Conservation (phyloP, 2,329 filamentous ascomycete genomes). For the Aschersonia sp. region DNA sequence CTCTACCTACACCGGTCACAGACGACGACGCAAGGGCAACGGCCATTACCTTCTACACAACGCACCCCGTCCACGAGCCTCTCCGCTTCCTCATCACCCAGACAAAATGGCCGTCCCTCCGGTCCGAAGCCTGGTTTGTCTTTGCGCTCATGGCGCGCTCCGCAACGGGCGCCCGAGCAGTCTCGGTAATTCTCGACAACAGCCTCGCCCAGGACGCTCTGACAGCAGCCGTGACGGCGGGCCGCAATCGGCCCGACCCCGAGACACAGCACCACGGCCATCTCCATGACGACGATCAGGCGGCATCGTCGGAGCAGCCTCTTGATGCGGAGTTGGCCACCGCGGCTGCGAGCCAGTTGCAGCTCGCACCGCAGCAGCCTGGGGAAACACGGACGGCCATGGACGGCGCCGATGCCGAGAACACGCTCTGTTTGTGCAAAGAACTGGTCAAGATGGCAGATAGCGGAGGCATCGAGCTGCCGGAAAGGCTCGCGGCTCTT, state of each 20-base stretch:
- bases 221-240: too few relatives aligned
- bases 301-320: too few relatives aligned
- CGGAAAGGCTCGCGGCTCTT: conserved; percentile 15
- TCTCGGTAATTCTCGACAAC: conserved; percentile 29
- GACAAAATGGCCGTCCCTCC: conserved; percentile 40
- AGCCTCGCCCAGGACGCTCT: conserved; percentile 14
- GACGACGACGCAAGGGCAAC: conserved; percentile 7
- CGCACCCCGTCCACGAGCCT: conserved; percentile 26
- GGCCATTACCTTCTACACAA: conserved; percentile 26
- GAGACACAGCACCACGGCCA: too few relatives aligned
- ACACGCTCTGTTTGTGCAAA: conserved; percentile 42
- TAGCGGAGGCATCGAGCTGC: conserved; percentile 20
- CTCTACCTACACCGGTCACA: neutral
- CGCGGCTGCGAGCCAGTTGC: too few relatives aligned
- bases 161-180: conserved; percentile 27
- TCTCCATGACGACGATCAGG: too few relatives aligned
- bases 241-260: too few relatives aligned
- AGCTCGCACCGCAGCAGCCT: too few relatives aligned
- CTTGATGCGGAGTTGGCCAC: too few relatives aligned
- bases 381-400: conserved; percentile 11
- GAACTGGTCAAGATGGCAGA: conserved; percentile 34
- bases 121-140: conserved; percentile 48
- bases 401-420: conserved; percentile 41
- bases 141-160: conserved; percentile 44
- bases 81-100: conserved; percentile 41